A percentile compares a stretch with the other conserved stretches of the same genome.
Conservation (phyloP, 2,329 filamentous ascomycete species). For the Colletotrichum sp. region DNA sequence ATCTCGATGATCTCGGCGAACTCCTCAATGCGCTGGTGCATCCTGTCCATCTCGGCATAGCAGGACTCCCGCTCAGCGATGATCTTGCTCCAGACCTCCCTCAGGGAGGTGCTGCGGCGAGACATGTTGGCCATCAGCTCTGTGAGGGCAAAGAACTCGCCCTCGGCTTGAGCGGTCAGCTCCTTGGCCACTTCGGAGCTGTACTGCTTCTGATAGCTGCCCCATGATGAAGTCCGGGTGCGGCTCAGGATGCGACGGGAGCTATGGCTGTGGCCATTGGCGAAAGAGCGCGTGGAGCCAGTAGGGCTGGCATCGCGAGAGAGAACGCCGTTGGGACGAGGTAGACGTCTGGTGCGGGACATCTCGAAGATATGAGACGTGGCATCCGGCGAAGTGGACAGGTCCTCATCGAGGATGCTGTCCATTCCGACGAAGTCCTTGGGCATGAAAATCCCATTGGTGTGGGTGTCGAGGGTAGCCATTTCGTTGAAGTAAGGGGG, state of each 20-base stretch:
- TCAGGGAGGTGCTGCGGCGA: neutral
- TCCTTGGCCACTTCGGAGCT: constrained; percentile 14
- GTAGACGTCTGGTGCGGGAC: neutral
- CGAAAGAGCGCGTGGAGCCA: neutral
- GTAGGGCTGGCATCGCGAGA: constrained; percentile 2
- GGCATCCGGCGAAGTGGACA: neutral
- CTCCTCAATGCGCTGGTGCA: constrained; percentile 7
- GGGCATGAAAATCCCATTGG: neutral
- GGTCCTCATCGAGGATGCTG: neutral
- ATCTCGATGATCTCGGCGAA: constrained; percentile 3
- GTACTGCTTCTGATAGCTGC: neutral
- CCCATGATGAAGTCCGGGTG: neutral
- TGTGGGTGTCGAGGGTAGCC: neutral
- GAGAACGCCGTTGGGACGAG: neutral
- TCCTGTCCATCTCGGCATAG: constrained; percentile 9
- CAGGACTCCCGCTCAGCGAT: constrained; percentile 7
- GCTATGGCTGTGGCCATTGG: neutral
- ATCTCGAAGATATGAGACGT: neutral
- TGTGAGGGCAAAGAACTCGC: constrained; percentile 10
- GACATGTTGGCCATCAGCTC: constrained; percentile 18
- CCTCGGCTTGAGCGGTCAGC: constrained; percentile 9
- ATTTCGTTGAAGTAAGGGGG: neutral
- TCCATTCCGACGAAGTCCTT: neutral
- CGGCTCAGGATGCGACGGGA: neutral
- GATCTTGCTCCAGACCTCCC: constrained; percentile 14